Evolutionary conservation across 805 yeast species (phyloP), one percentile per base, ranked within the genome.

Genomic region (Pichia thaimueangensis): DNA sequence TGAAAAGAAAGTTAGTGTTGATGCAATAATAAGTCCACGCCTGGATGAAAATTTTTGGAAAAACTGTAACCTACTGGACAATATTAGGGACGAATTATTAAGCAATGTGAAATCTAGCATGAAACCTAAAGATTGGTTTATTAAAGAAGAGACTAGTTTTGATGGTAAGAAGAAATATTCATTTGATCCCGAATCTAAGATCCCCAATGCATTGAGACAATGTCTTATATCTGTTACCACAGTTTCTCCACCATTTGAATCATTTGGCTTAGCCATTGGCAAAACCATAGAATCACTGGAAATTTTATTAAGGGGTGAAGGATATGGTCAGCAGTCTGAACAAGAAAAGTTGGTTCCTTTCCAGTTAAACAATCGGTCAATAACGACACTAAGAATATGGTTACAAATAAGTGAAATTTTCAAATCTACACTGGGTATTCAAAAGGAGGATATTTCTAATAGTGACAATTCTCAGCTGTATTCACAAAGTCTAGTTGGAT

Each of bases 251-350:
- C 64, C 65, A 13, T 57, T 58, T 44, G 65, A 60, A 30, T 59
- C 62, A 5, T 48, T 61, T 28, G 58, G 58, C 25, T 46, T 57
- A 1, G 39, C 54, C 1, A 51, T 85, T 13, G 67, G 76, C 1
- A 74, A 74, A 49, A 76, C 85, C 0, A 71, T 84, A 17, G 76
- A 77, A 42, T 74, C 85, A 2, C 60, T 75, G 7, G 96, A 86
- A 52, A 75, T 85, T 11, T 63, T 82, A 0, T 56, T 80, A 24
- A 66, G 95, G 45, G 86, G 86, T 0, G 54, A 62, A 1, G 51
- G 64, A 1, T 59, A 69, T 12, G 51, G 58, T 3, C 16, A 27
- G 23, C 8, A 48, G 45, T n/a, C n/a, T n/a, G 19, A 41, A 55
- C 21, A 15, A 4, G 28, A 34, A 3, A 23, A 49, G 0, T 48